A percentile compares a stretch with the other conserved stretches of the same genome.
phyloP scores from a whole-genome alignment of 164 flowering plant genomes.

The Cinnamomum micranthum region DNA sequence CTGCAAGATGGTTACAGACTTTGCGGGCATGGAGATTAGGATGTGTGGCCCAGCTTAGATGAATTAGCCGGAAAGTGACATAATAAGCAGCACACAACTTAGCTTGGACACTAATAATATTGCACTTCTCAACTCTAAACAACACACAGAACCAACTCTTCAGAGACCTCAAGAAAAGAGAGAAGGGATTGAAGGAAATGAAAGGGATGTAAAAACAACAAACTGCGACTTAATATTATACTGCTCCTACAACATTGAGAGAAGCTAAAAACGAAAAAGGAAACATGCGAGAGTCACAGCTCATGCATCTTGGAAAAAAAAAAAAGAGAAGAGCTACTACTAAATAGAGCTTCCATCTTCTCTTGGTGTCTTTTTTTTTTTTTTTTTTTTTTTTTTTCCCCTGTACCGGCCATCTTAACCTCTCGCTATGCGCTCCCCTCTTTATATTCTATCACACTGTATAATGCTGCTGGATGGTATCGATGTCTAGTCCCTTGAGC shows the following conservation, averaged over 20 bases:
- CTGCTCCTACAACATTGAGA: constrained; percentile 11
- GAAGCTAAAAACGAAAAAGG: constrained; percentile 12
- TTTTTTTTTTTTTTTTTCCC: neutral
- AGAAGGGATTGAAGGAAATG: neutral
- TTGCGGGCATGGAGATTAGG: no score
- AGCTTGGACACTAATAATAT: neutral
- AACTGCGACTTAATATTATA: neutral
- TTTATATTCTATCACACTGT: constrained; percentile 38
- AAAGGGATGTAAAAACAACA: neutral
- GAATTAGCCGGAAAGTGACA: no score
- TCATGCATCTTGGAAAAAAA: neutral
- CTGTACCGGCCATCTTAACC: neutral
- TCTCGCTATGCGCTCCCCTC: neutral
- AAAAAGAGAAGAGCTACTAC: constrained; percentile 4
- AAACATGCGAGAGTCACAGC: constrained; percentile 9
- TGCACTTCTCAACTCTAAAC: neutral
- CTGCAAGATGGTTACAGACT: no score
- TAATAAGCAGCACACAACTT: no score
- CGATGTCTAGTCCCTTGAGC: constrained; percentile 69
- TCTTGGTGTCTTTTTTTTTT: neutral
- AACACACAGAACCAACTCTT: neutral
- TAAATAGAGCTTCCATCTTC: constrained; percentile 2
- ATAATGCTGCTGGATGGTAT: constrained; percentile 70
- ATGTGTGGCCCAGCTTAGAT: no score
- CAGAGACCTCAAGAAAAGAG: neutral